Base-by-base conservation (phyloP, 2,329 filamentous ascomycete species). In the Westerdykella aurantiaca region DNA sequence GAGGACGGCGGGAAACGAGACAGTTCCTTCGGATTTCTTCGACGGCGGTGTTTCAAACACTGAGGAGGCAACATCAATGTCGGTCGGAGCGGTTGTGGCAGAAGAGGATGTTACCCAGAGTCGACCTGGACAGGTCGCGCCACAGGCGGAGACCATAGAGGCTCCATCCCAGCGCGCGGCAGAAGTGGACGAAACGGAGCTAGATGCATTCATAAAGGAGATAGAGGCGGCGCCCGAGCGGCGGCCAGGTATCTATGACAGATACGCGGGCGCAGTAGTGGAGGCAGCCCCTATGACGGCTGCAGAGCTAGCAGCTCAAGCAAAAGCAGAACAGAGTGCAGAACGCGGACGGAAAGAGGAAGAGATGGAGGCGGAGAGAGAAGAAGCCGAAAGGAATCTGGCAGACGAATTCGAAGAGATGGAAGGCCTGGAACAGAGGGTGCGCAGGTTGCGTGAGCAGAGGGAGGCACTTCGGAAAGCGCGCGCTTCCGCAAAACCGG, bases 161-260 rank as follows among this genome's bases (percentile, higher is more conserved):
- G 37, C 52, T 7, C 16, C 39, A 2, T 31, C 44, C 13, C 40
- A 50, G 2, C 49, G 53, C 25, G 52, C 57, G 39, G 38, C 53
- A 3, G 49, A 50, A 2, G 25, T 29, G 10, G 57, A 55, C 12
- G 53, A 64, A 35, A 57, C 55, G 11, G 69, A 71, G 25, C 69
- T 87, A 2, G 82, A 94, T 61, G 89, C 60, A 13, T 65, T 66
- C 42, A 38, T 66, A 46, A 48, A 47, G 33, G 69, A 70, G 34
- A 69, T 87, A 7, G 81, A 90, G 61, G 87, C 95, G 58, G 80
- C 83, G 42, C 86, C 93, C 67, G 93, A 86, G 86, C 42, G 52
- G 85, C 86, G 2, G 86, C 87, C 7, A 94, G 95, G 61, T 85
- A 95, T 63, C 85, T 86, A 2, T 87, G 95, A 42, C 82, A 95